phyloP scores from a whole-genome alignment of 108 stramenopile genomes.

The Nitzschia sp. region DNA sequence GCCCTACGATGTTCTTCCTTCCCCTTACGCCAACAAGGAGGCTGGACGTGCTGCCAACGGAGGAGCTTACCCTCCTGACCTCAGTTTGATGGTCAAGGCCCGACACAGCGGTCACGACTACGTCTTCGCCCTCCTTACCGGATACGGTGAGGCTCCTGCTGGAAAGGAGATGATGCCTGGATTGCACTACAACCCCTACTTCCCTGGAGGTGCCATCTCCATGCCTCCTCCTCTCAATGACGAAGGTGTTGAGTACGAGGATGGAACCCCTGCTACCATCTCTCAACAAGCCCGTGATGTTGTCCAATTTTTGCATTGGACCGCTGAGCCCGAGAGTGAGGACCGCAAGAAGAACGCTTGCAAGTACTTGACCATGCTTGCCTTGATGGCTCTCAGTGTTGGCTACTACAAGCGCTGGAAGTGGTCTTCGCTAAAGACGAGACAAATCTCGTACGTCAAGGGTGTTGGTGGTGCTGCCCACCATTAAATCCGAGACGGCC shows the following conservation, averaged over 20 bases:
- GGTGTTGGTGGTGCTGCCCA: slow-evolving; percentile 39
- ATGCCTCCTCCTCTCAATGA: slow-evolving; percentile 98
- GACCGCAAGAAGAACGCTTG: slow-evolving; percentile 94
- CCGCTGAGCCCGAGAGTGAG: slow-evolving; percentile 98
- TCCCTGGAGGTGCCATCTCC: slow-evolving; percentile 96
- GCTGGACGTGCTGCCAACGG: slow-evolving; percentile 95
- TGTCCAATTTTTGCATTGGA: slow-evolving; percentile 84
- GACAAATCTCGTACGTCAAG: slow-evolving; percentile 94
- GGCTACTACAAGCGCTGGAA: slow-evolving; percentile 98
- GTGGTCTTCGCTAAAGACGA: slow-evolving; percentile 95
- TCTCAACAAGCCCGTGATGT: slow-evolving; percentile 92
- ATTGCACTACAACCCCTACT: slow-evolving; percentile 94
- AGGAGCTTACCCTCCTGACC: slow-evolving; percentile 98
- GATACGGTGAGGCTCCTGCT: slow-evolving; percentile 94
- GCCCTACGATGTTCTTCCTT: slow-evolving; percentile 89
- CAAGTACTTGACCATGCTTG: slow-evolving; percentile 82
- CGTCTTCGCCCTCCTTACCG: slow-evolving; percentile 93
- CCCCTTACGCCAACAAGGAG: slow-evolving; percentile 95
- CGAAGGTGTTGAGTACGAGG: slow-evolving; percentile 96
- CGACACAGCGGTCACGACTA: slow-evolving; percentile 96
- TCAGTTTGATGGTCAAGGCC: slow-evolving; percentile 97
- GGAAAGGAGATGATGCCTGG: slow-evolving; percentile 96
- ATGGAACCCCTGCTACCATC: slow-evolving; percentile 95
- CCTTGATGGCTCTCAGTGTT: slow-evolving; percentile 78
- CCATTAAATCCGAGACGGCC: background rate